Base-by-base conservation (phyloP, 2,329 filamentous ascomycete genomes). In the Microdochium paspali region DNA sequence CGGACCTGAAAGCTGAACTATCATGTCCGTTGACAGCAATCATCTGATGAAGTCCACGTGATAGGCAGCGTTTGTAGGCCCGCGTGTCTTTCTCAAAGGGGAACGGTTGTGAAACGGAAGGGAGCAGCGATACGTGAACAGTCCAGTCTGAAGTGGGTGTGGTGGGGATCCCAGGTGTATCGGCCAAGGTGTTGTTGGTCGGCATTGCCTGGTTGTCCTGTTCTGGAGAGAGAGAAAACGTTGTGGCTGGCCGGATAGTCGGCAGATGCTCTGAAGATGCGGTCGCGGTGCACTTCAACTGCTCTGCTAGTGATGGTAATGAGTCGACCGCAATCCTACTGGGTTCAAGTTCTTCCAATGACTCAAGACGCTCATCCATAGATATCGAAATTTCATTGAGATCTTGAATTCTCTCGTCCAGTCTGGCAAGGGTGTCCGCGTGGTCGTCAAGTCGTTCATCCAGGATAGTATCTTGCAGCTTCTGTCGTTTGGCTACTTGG, bases 51-150 rank as follows among this genome's bases (percentile, higher is more conserved):
- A 81, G 68, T 3, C 78, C 78, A 15, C 78, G 73, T 13, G 78
- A 82, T 4, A 81, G 66, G 42, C 77, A 80, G 40, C 78, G 69
- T 56, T 80, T 80, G 60, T 82, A 82, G 3, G 77, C 77, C 35
- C 69, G 74, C 13, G 77, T 80, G 53, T 80, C 76, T 56, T 78
- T 77, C 60, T 81, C 78, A 56, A 81, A 82, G 0, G 78, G 78
- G 52, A 80, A 79, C 4, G 76, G 73, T 48, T 76, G 71, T 28
- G 69, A 69, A 12, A 66, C 67, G 44, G 70, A 73, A 3, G 78
- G 78, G 31, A 82, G 66, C 12, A 82, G 68, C 2, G 78, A 81
- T 30, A 82, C 67, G 54, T 81, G 77, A 24, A 81, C 74, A 1
- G 77, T 80, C 78, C 78, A 82, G 4, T 52, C 61, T 50, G 24